Conservation (phyloP, 805 yeast species). For the Pichia insulana region DNA sequence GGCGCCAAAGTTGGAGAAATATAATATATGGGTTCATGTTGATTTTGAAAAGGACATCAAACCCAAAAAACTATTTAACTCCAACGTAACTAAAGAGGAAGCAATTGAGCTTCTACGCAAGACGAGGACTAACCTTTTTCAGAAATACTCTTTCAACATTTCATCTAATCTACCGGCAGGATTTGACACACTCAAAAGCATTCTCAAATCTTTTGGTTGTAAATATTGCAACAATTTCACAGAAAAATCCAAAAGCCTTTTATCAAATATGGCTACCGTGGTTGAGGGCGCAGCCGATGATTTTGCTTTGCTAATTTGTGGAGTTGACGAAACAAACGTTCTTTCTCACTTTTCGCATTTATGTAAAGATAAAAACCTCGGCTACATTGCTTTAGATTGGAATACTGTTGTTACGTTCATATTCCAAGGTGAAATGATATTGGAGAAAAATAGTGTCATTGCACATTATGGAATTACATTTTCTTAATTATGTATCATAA, state of each 20-base stretch:
- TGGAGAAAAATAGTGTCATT: neutral
- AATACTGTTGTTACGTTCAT: slow-evolving; percentile 54
- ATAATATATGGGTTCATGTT: slow-evolving; percentile 20
- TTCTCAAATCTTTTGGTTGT: slow-evolving; percentile 53
- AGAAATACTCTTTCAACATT: slow-evolving; percentile 42
- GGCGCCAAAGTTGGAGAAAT: slow-evolving; percentile 21
- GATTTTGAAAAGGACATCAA: slow-evolving; percentile 28
- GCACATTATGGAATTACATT: too few species aligned
- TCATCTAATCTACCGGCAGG: slow-evolving; percentile 58
- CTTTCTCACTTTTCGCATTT: slow-evolving; percentile 22
- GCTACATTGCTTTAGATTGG: slow-evolving; percentile 45
- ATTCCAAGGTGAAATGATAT: slow-evolving; percentile 23
- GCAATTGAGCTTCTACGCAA: slow-evolving; percentile 15
- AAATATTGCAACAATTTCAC: slow-evolving; percentile 14
- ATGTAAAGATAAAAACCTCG: slow-evolving; percentile 12
- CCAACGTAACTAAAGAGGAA: slow-evolving; percentile 16
- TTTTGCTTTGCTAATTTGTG: slow-evolving; percentile 9
- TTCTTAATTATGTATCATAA: too few species aligned
- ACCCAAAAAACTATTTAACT: slow-evolving; percentile 26
- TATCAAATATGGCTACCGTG: neutral
- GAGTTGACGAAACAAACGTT: slow-evolving; percentile 25
- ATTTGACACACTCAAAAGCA: slow-evolving; percentile 41
- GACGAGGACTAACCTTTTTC: slow-evolving; percentile 32
- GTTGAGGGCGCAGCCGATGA: neutral
- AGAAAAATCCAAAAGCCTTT: slow-evolving; percentile 14